Percentiles rank a stretch among this genome's conserved stretches.
Evolutionary conservation across 805 yeast genomes (phyloP).

Genomic region (Saturnispora quitensis): DNA sequence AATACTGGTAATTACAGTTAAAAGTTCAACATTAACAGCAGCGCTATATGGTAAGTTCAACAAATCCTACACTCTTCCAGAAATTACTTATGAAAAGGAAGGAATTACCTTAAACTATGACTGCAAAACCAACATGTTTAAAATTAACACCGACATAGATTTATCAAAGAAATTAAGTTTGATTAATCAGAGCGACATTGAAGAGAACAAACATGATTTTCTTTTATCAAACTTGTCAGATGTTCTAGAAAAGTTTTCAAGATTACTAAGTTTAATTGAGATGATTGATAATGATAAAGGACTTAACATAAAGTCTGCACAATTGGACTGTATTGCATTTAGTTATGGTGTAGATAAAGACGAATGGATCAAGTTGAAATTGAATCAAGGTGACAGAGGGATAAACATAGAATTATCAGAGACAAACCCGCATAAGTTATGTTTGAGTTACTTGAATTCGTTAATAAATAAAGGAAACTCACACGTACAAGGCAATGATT

Average conservation of each 20-base stretch:
- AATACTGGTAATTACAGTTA: slow-evolving; percentile 24
- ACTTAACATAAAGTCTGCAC: slow-evolving; percentile 21
- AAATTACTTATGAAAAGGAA: slow-evolving; percentile 21
- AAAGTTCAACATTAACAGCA: slow-evolving; percentile 24
- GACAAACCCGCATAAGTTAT: slow-evolving; percentile 24
- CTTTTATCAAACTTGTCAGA: slow-evolving; percentile 19
- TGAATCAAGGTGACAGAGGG: slow-evolving; percentile 17
- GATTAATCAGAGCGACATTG: neutral
- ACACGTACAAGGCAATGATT: slow-evolving; percentile 7
- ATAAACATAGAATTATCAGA: slow-evolving; percentile 22
- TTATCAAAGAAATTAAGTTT: slow-evolving; percentile 16
- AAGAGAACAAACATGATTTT: neutral
- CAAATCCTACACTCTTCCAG: slow-evolving; percentile 18
- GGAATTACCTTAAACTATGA: slow-evolving; percentile 19
- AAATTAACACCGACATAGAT: slow-evolving; percentile 22
- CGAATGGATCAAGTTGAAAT: slow-evolving; percentile 22
- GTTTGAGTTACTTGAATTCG: slow-evolving; percentile 20
- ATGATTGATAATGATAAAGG: slow-evolving; percentile 22
- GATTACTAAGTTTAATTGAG: slow-evolving; percentile 23
- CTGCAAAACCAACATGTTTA: slow-evolving; percentile 22
- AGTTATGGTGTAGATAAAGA: slow-evolving; percentile 23
- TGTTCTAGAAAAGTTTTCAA: slow-evolving; percentile 23
- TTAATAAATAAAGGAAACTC: slow-evolving; percentile 9
- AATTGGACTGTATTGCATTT: slow-evolving; percentile 23
- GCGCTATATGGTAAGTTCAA: slow-evolving; percentile 28